Evolutionary conservation across 768 basidiomycete species (phyloP).

Genomic region (Lactarius akahatsu): DNA sequence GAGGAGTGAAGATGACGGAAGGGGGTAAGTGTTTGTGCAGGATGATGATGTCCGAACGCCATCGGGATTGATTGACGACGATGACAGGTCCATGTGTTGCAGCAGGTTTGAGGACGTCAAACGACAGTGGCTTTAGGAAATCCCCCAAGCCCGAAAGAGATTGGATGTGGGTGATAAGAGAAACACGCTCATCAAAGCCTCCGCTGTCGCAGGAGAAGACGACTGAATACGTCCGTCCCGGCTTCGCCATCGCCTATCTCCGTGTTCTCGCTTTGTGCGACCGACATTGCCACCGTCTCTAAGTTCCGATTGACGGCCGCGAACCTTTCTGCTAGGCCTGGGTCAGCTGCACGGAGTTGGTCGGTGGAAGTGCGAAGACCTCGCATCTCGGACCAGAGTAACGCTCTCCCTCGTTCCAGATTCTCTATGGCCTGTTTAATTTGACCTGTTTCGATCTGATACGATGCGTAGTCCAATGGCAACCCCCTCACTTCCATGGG

Average conservation of each 20-base stretch:
- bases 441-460: neutral
- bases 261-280: neutral
- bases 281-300: neutral
- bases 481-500: neutral
- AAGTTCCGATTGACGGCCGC: neutral
- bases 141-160: neutral
- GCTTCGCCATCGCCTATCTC: neutral
- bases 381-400: conserved; percentile 12
- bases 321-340: neutral
- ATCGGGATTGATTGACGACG: neutral
- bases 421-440: neutral
- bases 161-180: neutral
- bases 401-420: neutral
- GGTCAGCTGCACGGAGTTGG: neutral
- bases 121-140: neutral
- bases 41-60: neutral
- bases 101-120: neutral
- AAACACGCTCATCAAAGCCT: neutral
- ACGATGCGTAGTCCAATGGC: neutral
- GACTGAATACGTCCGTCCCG: neutral
- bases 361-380: neutral
- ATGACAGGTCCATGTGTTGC: neutral
- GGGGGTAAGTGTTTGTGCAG: neutral
- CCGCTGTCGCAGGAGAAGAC: neutral
- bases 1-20: neutral